A percentile compares a stretch with the other conserved stretches of the same genome.
phyloP scores from a whole-genome alignment of 441 rosid genomes.

The Pelargonium australe region DNA sequence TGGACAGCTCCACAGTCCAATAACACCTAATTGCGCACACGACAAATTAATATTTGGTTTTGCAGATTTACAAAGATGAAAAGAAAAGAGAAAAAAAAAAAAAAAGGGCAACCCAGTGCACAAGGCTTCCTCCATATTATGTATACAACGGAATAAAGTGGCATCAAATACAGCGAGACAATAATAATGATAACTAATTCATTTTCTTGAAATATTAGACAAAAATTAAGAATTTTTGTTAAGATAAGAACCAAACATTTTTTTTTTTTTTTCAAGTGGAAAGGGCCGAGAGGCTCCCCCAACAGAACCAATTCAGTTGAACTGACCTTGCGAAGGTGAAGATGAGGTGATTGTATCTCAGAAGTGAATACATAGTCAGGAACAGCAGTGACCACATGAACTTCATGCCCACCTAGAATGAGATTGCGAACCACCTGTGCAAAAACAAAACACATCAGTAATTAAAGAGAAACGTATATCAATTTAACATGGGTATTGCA shows the following conservation, averaged over 20 bases:
- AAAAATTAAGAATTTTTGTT: background rate
- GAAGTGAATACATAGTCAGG: conserved; percentile 96
- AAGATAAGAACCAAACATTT: background rate
- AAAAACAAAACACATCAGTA: background rate
- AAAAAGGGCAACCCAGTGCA: no score
- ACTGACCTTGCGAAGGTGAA: conserved; percentile 71
- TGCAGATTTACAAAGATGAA: background rate
- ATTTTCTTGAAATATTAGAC: background rate
- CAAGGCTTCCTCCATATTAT: background rate
- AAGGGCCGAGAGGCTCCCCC: no score
- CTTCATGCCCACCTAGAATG: conserved; percentile 68
- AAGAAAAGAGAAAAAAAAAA: no score
- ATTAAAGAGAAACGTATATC: background rate
- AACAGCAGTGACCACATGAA: conserved; percentile 92
- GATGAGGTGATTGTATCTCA: conserved; percentile 74
- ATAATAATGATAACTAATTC: background rate
- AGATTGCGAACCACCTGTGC: conserved; percentile 3
- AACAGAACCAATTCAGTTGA: background rate
- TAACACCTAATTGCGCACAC: conserved; percentile 43
- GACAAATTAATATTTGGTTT: background rate
- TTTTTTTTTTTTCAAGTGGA: no score
- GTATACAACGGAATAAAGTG: background rate
- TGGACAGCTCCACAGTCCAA: conserved; percentile 98
- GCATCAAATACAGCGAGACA: background rate
- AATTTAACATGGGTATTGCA: background rate